These are phyloP conservation scores for Elaeagnus macrophylla DNA, from an alignment of 306 rosid genomes.

Conservation along the genomic window DNA sequence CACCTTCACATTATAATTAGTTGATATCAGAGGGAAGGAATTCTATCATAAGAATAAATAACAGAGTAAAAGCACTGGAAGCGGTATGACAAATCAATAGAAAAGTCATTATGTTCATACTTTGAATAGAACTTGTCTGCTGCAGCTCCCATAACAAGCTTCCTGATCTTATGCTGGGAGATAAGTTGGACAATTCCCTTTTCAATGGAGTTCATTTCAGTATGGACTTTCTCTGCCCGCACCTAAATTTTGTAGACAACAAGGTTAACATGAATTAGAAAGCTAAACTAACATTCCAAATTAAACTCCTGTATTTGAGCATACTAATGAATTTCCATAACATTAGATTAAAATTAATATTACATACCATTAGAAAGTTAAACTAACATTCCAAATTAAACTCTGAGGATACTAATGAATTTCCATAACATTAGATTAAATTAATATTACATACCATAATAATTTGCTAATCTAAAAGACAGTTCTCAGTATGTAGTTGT, in stretches of 20 bases:
- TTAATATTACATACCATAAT: too few relatives aligned
- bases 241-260: too few relatives aligned
- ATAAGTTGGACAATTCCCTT: conserved; percentile 73
- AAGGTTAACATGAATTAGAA: neutral
- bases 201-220: conserved; percentile 58
- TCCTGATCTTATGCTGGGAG: conserved; percentile 34
- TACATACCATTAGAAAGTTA: neutral
- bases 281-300: conserved; percentile 7
- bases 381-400: conserved; percentile 7
- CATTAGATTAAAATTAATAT: too few relatives aligned
- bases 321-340: too few relatives aligned
- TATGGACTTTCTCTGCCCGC: conserved; percentile 31
- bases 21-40: too few relatives aligned
- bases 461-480: too few relatives aligned
- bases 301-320: neutral
- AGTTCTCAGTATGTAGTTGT: too few relatives aligned
- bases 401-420: too few relatives aligned
- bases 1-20: too few relatives aligned
- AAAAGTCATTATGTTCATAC: conserved; percentile 25
- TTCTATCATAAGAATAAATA: too few relatives aligned
- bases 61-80: too few relatives aligned
- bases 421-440: too few relatives aligned
- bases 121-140: conserved; percentile 58
- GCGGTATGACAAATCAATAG: neutral
- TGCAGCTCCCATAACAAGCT: conserved; percentile 92